A percentile compares a stretch with the other conserved stretches of the same genome.
phyloP scores from a whole-genome alignment of 208 protist genomes.

The Wallacemonas sp. region DNA sequence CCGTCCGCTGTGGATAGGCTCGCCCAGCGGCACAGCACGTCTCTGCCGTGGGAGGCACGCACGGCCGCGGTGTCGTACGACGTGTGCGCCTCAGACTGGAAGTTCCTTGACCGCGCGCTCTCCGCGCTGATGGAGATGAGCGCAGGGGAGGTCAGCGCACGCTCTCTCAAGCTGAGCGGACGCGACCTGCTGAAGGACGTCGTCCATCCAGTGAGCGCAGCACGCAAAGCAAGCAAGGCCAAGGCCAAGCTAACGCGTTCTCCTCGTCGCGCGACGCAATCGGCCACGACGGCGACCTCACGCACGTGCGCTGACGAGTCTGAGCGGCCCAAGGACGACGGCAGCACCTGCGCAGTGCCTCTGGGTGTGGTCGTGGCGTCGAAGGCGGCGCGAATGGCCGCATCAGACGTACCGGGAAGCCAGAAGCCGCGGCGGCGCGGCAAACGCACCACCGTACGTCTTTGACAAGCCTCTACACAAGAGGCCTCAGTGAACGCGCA shows the following conservation, averaged over 20 bases:
- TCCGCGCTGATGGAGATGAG: constrained; percentile 36
- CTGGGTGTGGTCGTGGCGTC: too few species aligned
- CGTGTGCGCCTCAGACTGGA: constrained; percentile 42
- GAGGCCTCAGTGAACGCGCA: too few species aligned
- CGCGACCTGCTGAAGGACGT: constrained; percentile 50
- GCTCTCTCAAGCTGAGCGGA: constrained; percentile 30
- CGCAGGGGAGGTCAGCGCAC: constrained; percentile 30
- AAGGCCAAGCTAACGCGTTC: neutral
- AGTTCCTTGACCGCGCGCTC: constrained; percentile 53
- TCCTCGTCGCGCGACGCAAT: neutral
- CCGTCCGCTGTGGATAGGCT: neutral
- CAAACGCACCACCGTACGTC: neutral
- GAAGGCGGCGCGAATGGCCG: too few species aligned
- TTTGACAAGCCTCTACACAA: neutral
- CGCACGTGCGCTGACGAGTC: too few species aligned
- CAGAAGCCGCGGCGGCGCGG: neutral
- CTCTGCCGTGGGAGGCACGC: constrained; percentile 69
- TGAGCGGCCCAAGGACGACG: neutral
- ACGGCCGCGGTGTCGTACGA: constrained; percentile 47
- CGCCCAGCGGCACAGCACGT: constrained; percentile 13
- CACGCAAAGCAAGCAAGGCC: constrained; percentile 7
- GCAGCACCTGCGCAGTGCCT: too few species aligned
- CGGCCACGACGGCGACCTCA: neutral
- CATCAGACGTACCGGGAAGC: neutral
- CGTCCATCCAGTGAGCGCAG: constrained; percentile 39